Evolutionary conservation across 768 basidiomycete species (phyloP).

Genomic region (Tricholoma saponaceum): DNA sequence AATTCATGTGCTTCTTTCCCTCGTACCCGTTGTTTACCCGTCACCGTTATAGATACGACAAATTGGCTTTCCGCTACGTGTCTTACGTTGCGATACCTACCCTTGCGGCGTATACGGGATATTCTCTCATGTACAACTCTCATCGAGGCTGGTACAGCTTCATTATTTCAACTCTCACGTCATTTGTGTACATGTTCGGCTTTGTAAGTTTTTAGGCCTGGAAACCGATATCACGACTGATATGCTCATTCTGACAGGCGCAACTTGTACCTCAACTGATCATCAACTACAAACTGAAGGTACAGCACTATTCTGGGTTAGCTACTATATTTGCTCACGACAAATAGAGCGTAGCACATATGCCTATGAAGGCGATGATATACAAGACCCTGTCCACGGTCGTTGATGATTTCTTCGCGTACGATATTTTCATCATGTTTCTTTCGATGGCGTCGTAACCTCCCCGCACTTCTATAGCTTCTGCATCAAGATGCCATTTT

Average conservation of each 20-base stretch:
- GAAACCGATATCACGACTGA: neutral
- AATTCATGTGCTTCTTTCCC: conserved; percentile 23
- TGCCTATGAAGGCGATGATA: conserved; percentile 98
- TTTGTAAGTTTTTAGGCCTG: conserved; percentile 63
- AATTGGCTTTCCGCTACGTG: conserved; percentile 92
- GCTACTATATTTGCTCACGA: neutral
- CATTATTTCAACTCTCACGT: conserved; percentile 87
- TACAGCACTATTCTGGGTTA: conserved; percentile 30
- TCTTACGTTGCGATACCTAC: conserved; percentile 85
- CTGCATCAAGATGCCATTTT: conserved; percentile 94
- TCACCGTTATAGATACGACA: conserved; percentile 63
- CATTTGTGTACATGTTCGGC: conserved; percentile 95
- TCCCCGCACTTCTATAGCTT: conserved; percentile 46
- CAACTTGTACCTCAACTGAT: conserved; percentile 86
- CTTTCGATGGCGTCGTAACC: conserved; percentile 8
- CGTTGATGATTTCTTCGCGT: conserved; percentile 92
- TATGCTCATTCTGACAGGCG: conserved; percentile 41
- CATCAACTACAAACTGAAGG: conserved; percentile 97
- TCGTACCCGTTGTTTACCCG: conserved; percentile 2
- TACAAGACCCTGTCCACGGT: conserved; percentile 90
- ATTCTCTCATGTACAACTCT: conserved; percentile 77
- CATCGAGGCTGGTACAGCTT: conserved; percentile 98
- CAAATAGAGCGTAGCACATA: conserved; percentile 85
- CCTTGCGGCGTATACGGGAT: conserved; percentile 71
- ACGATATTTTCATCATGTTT: conserved; percentile 25